Evolutionary conservation across 345 rosid genomes (phyloP), one percentile per base, ranked within the genome.

Genomic region (Pugionium cornutum): DNA sequence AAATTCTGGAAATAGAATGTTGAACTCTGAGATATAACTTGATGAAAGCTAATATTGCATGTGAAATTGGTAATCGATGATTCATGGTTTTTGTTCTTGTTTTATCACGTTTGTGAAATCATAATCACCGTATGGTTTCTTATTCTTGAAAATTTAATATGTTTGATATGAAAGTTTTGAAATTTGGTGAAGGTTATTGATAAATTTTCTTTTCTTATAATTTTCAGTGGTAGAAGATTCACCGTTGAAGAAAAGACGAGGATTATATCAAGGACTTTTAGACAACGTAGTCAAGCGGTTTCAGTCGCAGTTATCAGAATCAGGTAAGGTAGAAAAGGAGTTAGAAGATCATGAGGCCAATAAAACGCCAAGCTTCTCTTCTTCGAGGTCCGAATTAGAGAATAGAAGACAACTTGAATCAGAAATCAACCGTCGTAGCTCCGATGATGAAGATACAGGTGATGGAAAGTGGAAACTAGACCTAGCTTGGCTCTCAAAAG

Each of bases 401-500:
- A 51, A 69, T 40, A 74, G 66, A 53, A 58, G n/a, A 34, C 41
- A 44, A 5, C 49, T 41, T 51, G 74, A 74, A 35, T 75, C 76
- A 39, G 71, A 66, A 28, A 50, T 74, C 1, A 61, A 65, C 57
- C 68, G 73, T 53, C 73, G 79, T 57, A 77, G 80, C 32, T 76
- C 89, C 2, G 71, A 83, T 55, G 88, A 84, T 39, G 83, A 82
- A 34, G 83, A 82, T 44, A 39, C 68, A 34, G 54, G 68, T 27
- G 87, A 81, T 68, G 73, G 78, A 32, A 88, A 82, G 57, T 84
- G 94, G 96, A 91, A 55, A 7, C 47, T 87, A 29, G 95, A 89
- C 77, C 68, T 84, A 33, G 88, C 85, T 50, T 92, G 98, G 94
- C 87, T 92, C 58, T 69, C 86, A 0, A 89, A 73, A 69, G 86